phyloP scores from a whole-genome alignment of 2,329 filamentous ascomycete species.

The Penicillium sclerotigenum region DNA sequence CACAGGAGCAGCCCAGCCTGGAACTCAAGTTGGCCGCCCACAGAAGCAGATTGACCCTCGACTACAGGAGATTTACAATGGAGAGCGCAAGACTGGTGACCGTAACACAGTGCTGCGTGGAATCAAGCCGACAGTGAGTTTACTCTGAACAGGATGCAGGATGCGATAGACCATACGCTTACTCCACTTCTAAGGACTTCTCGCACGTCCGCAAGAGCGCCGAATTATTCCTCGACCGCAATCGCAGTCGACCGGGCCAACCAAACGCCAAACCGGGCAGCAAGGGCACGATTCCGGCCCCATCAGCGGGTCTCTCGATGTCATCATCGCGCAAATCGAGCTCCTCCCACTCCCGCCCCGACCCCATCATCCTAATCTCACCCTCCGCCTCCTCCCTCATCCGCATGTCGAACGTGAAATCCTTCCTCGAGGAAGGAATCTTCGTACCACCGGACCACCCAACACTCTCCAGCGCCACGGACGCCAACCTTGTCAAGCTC shows the following conservation, averaged over 20 bases:
- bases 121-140: conserved; percentile 74
- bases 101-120: conserved; percentile 84
- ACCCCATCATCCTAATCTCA: conserved; percentile 95
- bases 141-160: background rate
- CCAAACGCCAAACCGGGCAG: conserved; percentile 34
- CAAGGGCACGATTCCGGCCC: conserved; percentile 35
- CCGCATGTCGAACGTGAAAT: conserved; percentile 92
- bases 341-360: conserved; percentile 48
- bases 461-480: conserved; percentile 59
- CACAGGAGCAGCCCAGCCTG: conserved; percentile 35
- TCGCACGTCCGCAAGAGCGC: conserved; percentile 87
- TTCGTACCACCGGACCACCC: conserved; percentile 72
- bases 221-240: conserved; percentile 65
- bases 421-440: conserved; percentile 81
- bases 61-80: conserved; percentile 82
- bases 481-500: conserved; percentile 80
- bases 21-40: conserved; percentile 43
- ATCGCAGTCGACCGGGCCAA: conserved; percentile 41
- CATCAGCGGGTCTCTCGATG: conserved; percentile 39
- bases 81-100: conserved; percentile 88
- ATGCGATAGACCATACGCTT: conserved; percentile 1
- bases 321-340: conserved; percentile 39
- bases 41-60: conserved; percentile 75
- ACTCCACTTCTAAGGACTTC: conserved; percentile 67
- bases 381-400: conserved; percentile 92